Evolutionary conservation across 1,284 basidiomycete genomes (phyloP).

Genomic region (Malassezia brasiliensis): DNA sequence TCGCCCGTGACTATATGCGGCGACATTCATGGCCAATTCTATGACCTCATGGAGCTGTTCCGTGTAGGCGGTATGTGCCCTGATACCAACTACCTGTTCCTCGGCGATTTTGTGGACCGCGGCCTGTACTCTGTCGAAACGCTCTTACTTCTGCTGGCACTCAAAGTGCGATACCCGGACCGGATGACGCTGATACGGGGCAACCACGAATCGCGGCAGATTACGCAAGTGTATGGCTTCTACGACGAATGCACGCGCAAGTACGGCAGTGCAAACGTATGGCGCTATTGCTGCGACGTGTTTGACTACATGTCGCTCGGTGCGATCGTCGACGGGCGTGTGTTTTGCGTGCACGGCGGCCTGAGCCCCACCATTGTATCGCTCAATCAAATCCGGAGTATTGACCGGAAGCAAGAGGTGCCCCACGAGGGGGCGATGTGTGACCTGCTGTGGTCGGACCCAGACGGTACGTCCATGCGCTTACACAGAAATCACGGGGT

Average conservation of each 20-base stretch:
- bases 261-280: constrained; percentile 88
- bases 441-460: constrained; percentile 95
- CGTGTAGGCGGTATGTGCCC: constrained; percentile 89
- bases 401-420: constrained; percentile 94
- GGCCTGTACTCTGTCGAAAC: constrained; percentile 98
- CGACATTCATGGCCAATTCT: constrained; percentile 98
- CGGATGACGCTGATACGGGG: constrained; percentile 93
- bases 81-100: constrained; percentile 94
- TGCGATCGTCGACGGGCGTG: constrained; percentile 87
- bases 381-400: constrained; percentile 62
- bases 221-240: constrained; percentile 90
- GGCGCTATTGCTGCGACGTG: constrained; percentile 96
- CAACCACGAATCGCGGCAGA: constrained; percentile 97
- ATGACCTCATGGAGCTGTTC: constrained; percentile 93
- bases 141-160: constrained; percentile 80
- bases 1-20: constrained; percentile 96
- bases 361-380: constrained; percentile 55
- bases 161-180: constrained; percentile 96
- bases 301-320: constrained; percentile 92
- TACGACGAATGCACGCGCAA: constrained; percentile 97
- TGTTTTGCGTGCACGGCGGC: constrained; percentile 86
- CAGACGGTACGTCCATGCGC: constrained; percentile 62
- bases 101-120: constrained; percentile 59
- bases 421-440: constrained; percentile 99
- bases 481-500: constrained; percentile 34